phyloP scores from a whole-genome alignment of 2,329 filamentous ascomycete genomes.

The Trichoderma gracile region DNA sequence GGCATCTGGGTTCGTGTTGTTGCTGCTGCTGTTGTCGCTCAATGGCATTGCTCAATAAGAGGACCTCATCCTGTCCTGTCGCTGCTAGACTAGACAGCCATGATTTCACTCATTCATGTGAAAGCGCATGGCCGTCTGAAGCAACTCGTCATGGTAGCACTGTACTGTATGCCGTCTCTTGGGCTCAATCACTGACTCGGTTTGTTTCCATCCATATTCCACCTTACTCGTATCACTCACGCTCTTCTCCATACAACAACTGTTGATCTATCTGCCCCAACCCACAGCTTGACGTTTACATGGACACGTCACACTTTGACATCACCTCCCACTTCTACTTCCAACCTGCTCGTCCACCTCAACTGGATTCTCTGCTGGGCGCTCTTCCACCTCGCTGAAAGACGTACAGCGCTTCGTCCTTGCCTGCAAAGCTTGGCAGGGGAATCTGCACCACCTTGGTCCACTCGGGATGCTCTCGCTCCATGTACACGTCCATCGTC shows the following conservation, averaged over 20 bases:
- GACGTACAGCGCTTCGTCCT: conserved; percentile 73
- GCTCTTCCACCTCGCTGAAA: conserved; percentile 55
- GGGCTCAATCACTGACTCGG: too few relatives aligned
- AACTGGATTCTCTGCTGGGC: conserved; percentile 26
- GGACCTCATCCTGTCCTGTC: too few relatives aligned
- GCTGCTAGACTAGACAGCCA: too few relatives aligned
- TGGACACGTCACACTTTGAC: conserved; percentile 4
- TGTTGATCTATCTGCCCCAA: too few relatives aligned
- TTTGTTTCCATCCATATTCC: too few relatives aligned
- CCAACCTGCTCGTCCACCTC: not conserved
- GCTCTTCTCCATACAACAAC: not conserved
- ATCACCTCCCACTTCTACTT: not conserved
- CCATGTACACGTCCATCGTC: conserved; percentile 68
- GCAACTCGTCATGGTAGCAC: too few relatives aligned
- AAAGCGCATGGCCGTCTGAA: too few relatives aligned
- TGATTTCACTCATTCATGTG: too few relatives aligned
- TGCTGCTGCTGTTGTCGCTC: too few relatives aligned
- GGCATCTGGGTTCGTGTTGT: not conserved
- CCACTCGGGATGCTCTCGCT: conserved; percentile 57
- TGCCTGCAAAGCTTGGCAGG: conserved; percentile 72
- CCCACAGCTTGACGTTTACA: not conserved
- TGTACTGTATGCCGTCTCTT: too few relatives aligned
- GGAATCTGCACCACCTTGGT: conserved; percentile 63
- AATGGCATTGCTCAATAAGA: too few relatives aligned
- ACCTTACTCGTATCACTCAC: too few relatives aligned